Evolutionary conservation across 2,329 filamentous ascomycete species (phyloP).

Genomic region (Dendryphion nanum): DNA sequence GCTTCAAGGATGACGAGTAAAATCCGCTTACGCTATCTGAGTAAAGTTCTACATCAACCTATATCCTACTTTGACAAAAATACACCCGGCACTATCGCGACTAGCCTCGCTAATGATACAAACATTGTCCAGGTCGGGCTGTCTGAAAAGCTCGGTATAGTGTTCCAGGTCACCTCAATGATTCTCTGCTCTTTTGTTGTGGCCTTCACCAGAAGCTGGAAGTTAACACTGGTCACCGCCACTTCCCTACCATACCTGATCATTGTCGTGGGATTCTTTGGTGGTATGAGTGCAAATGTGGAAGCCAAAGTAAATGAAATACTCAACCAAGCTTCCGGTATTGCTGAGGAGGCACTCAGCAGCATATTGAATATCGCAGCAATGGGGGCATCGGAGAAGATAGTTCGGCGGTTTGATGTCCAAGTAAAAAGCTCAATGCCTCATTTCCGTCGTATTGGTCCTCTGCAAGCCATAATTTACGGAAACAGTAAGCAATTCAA

Average conservation of each 20-base stretch:
- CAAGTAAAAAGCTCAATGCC: constrained; percentile 55
- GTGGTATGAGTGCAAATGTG: constrained; percentile 65
- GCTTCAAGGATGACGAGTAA: constrained; percentile 9
- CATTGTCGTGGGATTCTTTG: constrained; percentile 4
- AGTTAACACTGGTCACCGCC: constrained; percentile 77
- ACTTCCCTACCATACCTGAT: constrained; percentile 55
- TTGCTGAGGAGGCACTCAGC: constrained; percentile 88
- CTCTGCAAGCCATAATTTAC: no score
- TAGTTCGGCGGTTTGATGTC: constrained; percentile 75
- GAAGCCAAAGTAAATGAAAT: constrained; percentile 42
- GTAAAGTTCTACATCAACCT: constrained; percentile 8
- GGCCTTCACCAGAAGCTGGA: constrained; percentile 85
- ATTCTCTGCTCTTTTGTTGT: constrained; percentile 75
- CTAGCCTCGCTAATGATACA: constrained; percentile 6
- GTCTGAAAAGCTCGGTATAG: constrained; percentile 9
- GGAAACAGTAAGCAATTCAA: constrained; percentile 8
- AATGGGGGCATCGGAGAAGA: constrained; percentile 84
- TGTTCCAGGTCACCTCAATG: constrained; percentile 9
- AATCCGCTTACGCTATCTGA: constrained; percentile 8
- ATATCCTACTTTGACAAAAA: constrained; percentile 9
- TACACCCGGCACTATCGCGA: constrained; percentile 5
- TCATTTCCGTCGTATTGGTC: neutral
- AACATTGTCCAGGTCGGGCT: constrained; percentile 8
- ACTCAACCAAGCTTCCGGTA: constrained; percentile 18
- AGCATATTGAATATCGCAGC: constrained; percentile 85